Evolutionary conservation across 1,284 basidiomycete species (phyloP).

Genomic region (Clitocybe nebularis): DNA sequence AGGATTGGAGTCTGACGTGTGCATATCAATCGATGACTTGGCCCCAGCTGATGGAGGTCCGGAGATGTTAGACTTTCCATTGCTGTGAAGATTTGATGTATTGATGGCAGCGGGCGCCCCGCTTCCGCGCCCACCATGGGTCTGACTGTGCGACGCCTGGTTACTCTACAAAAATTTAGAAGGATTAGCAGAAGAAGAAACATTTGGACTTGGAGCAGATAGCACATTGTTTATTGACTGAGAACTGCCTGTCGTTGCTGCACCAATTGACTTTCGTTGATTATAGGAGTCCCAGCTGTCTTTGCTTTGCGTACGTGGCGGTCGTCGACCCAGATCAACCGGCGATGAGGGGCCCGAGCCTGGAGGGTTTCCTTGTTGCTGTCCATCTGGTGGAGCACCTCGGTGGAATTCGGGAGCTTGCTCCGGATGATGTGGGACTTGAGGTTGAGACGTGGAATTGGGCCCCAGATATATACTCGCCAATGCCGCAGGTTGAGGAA

Average conservation of each 20-base stretch:
- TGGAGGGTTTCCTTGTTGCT: slow-evolving; percentile 13
- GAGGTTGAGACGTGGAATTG: slow-evolving; percentile 26
- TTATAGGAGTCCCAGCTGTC: slow-evolving; percentile 21
- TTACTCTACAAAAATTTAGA: slow-evolving; percentile 16
- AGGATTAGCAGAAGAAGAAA: slow-evolving; percentile 12
- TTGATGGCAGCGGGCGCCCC: slow-evolving; percentile 17
- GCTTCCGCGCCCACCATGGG: slow-evolving; percentile 18
- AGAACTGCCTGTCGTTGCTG: slow-evolving; percentile 10
- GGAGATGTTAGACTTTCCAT: slow-evolving; percentile 16
- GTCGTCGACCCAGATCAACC: slow-evolving; percentile 21
- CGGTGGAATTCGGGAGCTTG: slow-evolving; percentile 25
- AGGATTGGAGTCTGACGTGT: slow-evolving; percentile 13
- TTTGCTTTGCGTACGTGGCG: slow-evolving; percentile 25
- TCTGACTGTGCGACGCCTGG: slow-evolving; percentile 12
- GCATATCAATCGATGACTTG: slow-evolving; percentile 13
- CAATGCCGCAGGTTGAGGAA: slow-evolving; percentile 60
- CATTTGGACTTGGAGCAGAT: slow-evolving; percentile 17
- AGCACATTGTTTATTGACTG: slow-evolving; percentile 28
- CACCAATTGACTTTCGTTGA: slow-evolving; percentile 13
- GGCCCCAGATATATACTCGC: slow-evolving; percentile 60
- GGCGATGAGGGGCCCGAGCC: slow-evolving; percentile 20
- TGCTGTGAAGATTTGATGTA: slow-evolving; percentile 17
- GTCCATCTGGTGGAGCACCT: slow-evolving; percentile 13
- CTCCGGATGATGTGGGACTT: slow-evolving; percentile 32
- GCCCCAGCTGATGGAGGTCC: slow-evolving; percentile 20